Conservation (phyloP, 768 basidiomycete species). For the Lentinula raphanica region DNA sequence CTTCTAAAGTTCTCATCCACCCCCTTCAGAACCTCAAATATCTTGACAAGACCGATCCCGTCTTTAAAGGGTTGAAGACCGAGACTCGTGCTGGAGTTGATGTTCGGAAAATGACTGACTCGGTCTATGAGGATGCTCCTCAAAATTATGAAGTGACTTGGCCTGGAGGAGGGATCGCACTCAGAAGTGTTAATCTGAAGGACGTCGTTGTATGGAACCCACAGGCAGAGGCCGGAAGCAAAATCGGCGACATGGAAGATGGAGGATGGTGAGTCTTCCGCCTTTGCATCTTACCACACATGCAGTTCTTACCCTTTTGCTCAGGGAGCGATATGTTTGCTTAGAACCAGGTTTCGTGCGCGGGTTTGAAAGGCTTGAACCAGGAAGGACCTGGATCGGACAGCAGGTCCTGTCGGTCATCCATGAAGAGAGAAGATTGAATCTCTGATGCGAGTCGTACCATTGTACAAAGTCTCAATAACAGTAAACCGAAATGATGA, state of each 20-base stretch:
- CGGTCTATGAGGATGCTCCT: constrained; percentile 66
- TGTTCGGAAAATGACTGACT: constrained; percentile 65
- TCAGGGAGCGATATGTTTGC: constrained; percentile 80
- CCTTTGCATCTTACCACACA: neutral
- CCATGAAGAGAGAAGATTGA: constrained; percentile 23
- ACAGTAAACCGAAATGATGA: no score
- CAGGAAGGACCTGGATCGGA: constrained; percentile 72
- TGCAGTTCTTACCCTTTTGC: neutral
- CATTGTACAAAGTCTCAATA: no score
- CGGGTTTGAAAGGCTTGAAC: constrained; percentile 58
- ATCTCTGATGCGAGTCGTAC: constrained; percentile 1
- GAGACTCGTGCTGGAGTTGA: constrained; percentile 63
- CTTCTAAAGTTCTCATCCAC: constrained; percentile 51
- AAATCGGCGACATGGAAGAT: constrained; percentile 86
- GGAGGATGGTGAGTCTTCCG: constrained; percentile 65
- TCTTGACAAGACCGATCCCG: constrained; percentile 75
- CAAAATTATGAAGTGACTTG: constrained; percentile 54
- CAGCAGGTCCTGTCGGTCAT: constrained; percentile 59
- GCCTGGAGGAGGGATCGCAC: constrained; percentile 49
- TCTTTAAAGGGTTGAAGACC: constrained; percentile 49
- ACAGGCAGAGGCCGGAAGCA: constrained; percentile 56
- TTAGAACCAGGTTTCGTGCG: constrained; percentile 86
- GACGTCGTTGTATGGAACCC: constrained; percentile 98
- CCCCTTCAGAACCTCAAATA: constrained; percentile 63
- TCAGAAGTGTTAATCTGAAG: constrained; percentile 54